Percentiles rank a stretch among this genome's conserved stretches.
Evolutionary conservation across 768 basidiomycete species (phyloP).

Genomic region (Xanthoconium stramineum): DNA sequence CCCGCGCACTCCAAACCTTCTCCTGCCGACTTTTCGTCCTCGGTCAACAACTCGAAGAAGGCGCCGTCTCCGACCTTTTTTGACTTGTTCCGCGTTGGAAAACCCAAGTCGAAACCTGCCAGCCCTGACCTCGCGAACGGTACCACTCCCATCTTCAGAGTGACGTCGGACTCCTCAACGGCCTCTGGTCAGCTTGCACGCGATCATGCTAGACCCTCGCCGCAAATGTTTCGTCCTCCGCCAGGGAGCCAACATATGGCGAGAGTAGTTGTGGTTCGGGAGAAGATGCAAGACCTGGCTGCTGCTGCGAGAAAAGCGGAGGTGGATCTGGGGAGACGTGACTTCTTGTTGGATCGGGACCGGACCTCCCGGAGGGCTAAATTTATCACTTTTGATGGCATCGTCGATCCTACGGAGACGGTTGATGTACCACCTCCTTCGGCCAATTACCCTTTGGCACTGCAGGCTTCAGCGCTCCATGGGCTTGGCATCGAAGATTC

Average conservation of each 20-base stretch:
- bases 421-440: constrained; percentile 76
- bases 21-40: constrained; percentile 56
- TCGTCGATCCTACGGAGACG: constrained; percentile 81
- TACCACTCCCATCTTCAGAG: constrained; percentile 50
- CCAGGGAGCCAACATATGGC: constrained; percentile 41
- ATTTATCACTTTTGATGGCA: constrained; percentile 44
- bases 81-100: constrained; percentile 68
- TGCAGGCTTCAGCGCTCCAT: constrained; percentile 70
- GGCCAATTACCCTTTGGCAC: constrained; percentile 65
- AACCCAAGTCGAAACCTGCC: constrained; percentile 61
- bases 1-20: constrained; percentile 84
- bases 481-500: constrained; percentile 74
- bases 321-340: constrained; percentile 61
- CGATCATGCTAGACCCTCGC: constrained; percentile 36
- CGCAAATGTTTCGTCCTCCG: constrained; percentile 32
- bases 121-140: constrained; percentile 43
- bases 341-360: constrained; percentile 44
- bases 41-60: constrained; percentile 37
- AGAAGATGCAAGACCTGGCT: constrained; percentile 70
- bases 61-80: constrained; percentile 52
- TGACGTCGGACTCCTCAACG: constrained; percentile 63
- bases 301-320: constrained; percentile 75
- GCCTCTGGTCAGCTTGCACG: constrained; percentile 40
- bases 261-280: constrained; percentile 79
- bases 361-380: constrained; percentile 37